phyloP scores from a whole-genome alignment of 2,329 filamentous ascomycete species.

The Pseudogymnoascus sp. region DNA sequence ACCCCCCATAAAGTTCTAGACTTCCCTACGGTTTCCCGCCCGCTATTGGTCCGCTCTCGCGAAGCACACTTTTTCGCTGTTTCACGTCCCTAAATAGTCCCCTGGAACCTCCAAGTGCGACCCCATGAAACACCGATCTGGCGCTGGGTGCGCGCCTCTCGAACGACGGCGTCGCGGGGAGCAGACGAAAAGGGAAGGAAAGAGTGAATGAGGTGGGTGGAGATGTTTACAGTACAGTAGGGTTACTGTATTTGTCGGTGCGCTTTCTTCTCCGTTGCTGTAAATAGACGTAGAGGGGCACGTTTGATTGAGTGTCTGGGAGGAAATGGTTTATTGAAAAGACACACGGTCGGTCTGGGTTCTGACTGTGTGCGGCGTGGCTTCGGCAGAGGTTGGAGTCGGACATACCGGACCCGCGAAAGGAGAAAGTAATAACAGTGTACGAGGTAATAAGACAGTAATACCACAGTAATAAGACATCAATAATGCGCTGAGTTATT shows the following conservation, averaged over 20 bases:
- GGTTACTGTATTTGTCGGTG: background rate
- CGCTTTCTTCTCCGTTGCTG: background rate
- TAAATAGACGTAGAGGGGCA: background rate
- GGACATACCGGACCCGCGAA: background rate
- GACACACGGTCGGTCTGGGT: background rate
- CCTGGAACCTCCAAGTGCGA: background rate
- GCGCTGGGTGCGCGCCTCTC: background rate
- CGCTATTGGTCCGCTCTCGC: background rate
- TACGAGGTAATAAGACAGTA: background rate
- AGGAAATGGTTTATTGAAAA: background rate
- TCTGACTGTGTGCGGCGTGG: background rate
- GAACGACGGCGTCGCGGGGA: background rate
- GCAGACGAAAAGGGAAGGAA: background rate
- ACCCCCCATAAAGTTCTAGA: background rate
- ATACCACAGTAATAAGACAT: background rate
- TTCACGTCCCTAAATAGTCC: background rate
- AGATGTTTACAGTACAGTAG: background rate
- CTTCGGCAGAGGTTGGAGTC: background rate
- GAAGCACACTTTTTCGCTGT: background rate
- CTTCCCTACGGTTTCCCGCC: background rate
- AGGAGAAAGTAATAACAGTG: background rate
- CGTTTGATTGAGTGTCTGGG: background rate
- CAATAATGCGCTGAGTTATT: slow-evolving; percentile 1
- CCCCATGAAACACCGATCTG: background rate
- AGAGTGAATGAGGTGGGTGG: background rate